phyloP scores from a whole-genome alignment of 352 stramenopile genomes.

The Globisporangium echinulatum region DNA sequence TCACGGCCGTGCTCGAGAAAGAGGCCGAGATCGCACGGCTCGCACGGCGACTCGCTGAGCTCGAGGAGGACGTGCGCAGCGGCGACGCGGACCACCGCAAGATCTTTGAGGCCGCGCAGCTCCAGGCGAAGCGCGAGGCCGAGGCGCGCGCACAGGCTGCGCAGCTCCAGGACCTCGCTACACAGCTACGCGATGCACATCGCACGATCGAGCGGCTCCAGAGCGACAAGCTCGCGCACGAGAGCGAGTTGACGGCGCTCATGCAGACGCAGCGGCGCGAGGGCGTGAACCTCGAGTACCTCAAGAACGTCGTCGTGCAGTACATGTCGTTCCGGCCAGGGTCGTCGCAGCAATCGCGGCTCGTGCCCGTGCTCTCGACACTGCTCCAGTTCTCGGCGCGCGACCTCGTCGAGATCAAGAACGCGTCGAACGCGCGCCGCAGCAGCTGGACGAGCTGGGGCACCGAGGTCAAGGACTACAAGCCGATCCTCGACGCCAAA shows the following conservation, averaged over 20 bases:
- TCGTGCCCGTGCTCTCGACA: constrained; percentile 82
- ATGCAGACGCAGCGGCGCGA: constrained; percentile 79
- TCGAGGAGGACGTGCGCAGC: constrained; percentile 83
- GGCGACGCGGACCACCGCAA: constrained; percentile 81
- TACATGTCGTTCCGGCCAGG: constrained; percentile 85
- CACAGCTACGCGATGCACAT: constrained; percentile 35
- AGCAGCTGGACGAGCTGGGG: constrained; percentile 75
- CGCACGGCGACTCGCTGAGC: constrained; percentile 40
- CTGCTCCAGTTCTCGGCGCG: constrained; percentile 73
- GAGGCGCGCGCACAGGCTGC: constrained; percentile 46
- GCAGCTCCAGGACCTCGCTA: constrained; percentile 45
- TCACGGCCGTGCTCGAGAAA: constrained; percentile 75
- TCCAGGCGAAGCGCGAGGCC: constrained; percentile 78
- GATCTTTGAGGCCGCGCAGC: constrained; percentile 82
- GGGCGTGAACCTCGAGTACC: constrained; percentile 87
- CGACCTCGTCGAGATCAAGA: constrained; percentile 78
- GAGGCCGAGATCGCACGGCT: constrained; percentile 64
- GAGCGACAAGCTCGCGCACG: constrained; percentile 49
- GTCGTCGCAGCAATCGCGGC: constrained; percentile 67
- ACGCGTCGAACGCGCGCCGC: constrained; percentile 34
- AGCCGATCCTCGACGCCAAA: constrained; percentile 43
- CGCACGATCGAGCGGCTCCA: constrained; percentile 49
- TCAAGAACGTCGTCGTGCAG: constrained; percentile 89
- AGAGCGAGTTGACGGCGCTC: constrained; percentile 63
- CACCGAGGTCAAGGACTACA: constrained; percentile 49